Evolutionary conservation across 805 yeast species (phyloP), one percentile per base, ranked within the genome.

Genomic region (Ogataea kodamae): DNA sequence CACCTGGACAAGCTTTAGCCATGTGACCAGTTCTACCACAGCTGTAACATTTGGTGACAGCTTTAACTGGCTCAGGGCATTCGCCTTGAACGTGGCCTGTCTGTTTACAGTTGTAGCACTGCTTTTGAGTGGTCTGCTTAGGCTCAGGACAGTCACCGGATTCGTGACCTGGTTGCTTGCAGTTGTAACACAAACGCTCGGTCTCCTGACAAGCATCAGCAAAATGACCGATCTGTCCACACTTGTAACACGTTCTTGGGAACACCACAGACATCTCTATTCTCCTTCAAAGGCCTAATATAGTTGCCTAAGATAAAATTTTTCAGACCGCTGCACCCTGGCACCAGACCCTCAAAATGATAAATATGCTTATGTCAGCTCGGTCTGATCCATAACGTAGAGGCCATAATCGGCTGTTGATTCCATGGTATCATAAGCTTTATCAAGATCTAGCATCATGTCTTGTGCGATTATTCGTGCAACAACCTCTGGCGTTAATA

Each of bases 21-120:
- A 85, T 73, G 69, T 86, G 96, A 43, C 95, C 95, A 40, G 76
- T 68, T 58, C 73, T 73, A 45, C 78, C 74, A 57, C 90, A 82
- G 68, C 71, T 75, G 81, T 78, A 86, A 66, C 96, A 86, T 60
- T 84, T 82, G 48, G 80, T 63, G 41, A 80, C 78, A 18, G 46
- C 41, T 37, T 55, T 70, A 53, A 67, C 70, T 56, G 73, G 75
- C 48, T 72, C 70, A 19, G 81, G 74, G 67, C 97, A 88, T 59
- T 88, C 95, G 32, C 82, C 67, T 62, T 82, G 86, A 51, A 88
- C 79, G 57, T 88, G 97, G 37, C 96, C 96, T 38, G 81, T 73
- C 60, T 81, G 84, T 54, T 92, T 92, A 67, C 97, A 88, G 63
- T 82, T 82, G 80, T 83, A 88, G 65, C 97, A 88, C 63, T 88